These are phyloP conservation scores for carrot (Daucus carota) DNA, from an alignment of 129 eudicot species.

Conservation along the genomic window DNA sequence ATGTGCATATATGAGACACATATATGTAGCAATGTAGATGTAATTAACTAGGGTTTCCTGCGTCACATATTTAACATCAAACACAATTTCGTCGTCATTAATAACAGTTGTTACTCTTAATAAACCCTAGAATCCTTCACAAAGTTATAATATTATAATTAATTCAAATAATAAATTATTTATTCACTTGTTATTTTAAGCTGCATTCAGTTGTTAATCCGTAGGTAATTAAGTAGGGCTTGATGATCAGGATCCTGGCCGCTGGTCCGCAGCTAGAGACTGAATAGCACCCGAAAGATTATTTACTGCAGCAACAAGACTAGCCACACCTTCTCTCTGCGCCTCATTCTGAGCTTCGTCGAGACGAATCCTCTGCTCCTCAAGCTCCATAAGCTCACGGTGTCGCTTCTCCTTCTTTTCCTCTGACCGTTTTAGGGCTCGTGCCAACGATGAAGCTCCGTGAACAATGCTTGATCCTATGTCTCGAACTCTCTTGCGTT, in stretches of 20 bases:
- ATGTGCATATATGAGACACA: no score
- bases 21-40: no score
- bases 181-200: neutral
- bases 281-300: slow-evolving; percentile 46
- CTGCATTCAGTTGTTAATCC: neutral
- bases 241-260: neutral
- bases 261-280: slow-evolving; percentile 32
- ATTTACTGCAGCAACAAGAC: slow-evolving; percentile 30
- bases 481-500: slow-evolving; percentile 28
- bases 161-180: neutral
- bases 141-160: neutral
- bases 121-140: neutral
- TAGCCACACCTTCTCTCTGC: slow-evolving; percentile 32
- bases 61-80: neutral
- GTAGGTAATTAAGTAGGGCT: slow-evolving; percentile 6
- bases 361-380: slow-evolving; percentile 28
- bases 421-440: slow-evolving; percentile 26
- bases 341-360: slow-evolving; percentile 35
- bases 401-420: slow-evolving; percentile 38
- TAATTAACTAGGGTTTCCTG: slow-evolving; percentile 1
- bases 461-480: slow-evolving; percentile 26
- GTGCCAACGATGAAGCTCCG: slow-evolving; percentile 26
- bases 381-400: slow-evolving; percentile 39
- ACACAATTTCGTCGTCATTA: neutral
- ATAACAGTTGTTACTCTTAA: neutral